Base-by-base conservation (phyloP, 768 basidiomycete species). In the Peribolospora kevripleyi region DNA sequence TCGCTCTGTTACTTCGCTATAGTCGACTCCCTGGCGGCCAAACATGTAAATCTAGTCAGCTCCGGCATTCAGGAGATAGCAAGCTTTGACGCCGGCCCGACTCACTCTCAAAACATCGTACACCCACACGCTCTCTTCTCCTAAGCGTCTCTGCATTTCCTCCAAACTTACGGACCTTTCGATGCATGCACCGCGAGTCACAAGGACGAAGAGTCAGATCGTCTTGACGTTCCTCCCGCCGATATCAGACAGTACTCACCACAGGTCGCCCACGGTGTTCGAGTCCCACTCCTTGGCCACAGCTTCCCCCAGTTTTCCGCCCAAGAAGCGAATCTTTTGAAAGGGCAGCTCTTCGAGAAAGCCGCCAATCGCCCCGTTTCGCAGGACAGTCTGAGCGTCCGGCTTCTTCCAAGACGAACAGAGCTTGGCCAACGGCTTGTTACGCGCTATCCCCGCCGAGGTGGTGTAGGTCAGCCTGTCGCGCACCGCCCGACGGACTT, bases 401-500 rank as follows among this genome's bases (percentile, higher is more conserved):
- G 82, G 84, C 65, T 98, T 98, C 70, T 79, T 80, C 70, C 84
- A 87, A 1, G 85, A 91, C 6, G 88, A 87, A 43, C 78, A 76
- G 13, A 98, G 74, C 83, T 98, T 98, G 0, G 93, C 84, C 37
- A 97, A 72, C 61, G 57, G 51, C 56, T 65, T 65, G 57, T 65
- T 65, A 7, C 48, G n/a, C 5, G 61, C 61, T 14, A 63, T 59
- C 7, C 61, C 61, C 3, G 61, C 59, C 36, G 56, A 53, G 48
- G 61, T 63, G n/a, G 85, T 87, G 63, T 98, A 98, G 11, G 86
- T 83, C 39, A 97, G 72, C 61, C 76, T 73, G 37, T 70, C 68
- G 52, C 72, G 72, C 7, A 97, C 77, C 52, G 79, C 76, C 53
- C 71, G 70, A 59, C 88, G 72, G 48, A 82, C 75, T 55, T 74